Evolutionary conservation across 2,329 filamentous ascomycete species (phyloP), one percentile per base, ranked within the genome.

Genomic region (Colletotrichum plurivorum): DNA sequence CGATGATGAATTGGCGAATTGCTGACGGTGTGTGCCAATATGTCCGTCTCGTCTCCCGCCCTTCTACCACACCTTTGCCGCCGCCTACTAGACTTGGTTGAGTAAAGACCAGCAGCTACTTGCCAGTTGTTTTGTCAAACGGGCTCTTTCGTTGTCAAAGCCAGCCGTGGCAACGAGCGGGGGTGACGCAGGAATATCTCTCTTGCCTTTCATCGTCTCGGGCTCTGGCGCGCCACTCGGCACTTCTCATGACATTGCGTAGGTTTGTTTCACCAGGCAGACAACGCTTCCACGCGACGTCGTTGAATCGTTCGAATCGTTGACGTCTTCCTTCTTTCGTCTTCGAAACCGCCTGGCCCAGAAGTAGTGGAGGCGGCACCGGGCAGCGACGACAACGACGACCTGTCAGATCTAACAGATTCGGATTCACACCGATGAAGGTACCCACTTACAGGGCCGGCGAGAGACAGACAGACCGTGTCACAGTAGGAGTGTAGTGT

Each of bases 1-100:
- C 46, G 54, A 68, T 43, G 64, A 57, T 68, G 53, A 64, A 64
- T 65, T 59, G 65, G 41, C 61, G 65, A 68, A 54, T 54, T 68
- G 65, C 46, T 64, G 53, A 25, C 58, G 65, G 60, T 54, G 54
- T 68, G 53, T 68, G 53, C 39, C 39, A 43, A 45, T 58, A n/a
- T 54, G 65, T 46, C 31, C 22, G 39, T 60, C 59, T 43, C 36
- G 45, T 59, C 48, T 65, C 39, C 54, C 60, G 54, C 36, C 15
- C 43, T 55, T 22, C 58, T 51, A 55, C 20, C 49, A 52, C 45
- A 43, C 18, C 20, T 53, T 45, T 49, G 49, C 12, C 41, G 55
- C 54, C 55, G 41, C 52, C 49, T 43, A 18, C 66, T 69, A 69
- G 55, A 39, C 66, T 59, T 51, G 36, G 62, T 52, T 15, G 48